Base-by-base conservation (phyloP, 164 flowering plant species). In the Aristolochia contorta region DNA sequence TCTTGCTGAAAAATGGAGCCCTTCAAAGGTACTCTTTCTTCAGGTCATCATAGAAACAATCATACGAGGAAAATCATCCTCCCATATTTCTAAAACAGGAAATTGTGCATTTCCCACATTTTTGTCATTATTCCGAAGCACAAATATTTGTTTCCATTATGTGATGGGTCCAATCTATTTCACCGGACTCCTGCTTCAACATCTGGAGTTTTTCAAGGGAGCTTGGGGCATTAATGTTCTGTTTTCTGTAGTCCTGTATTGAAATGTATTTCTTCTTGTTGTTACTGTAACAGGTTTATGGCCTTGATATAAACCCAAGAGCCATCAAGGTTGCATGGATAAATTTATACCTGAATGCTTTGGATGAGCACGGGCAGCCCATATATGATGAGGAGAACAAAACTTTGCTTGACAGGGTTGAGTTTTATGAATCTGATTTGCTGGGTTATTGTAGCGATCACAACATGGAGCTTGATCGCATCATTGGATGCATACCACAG, bases 401-500 rank as follows among this genome's bases (percentile, higher is more conserved):
- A 76, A 85, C 91, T 49, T 72, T 93, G 63, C 79, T 93, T 55
- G 99, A 93, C 63, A 84, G 99, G 67, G 96, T 93, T 61, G 97
- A 90, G 79, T 93, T 93, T 73, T 78, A 93, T 74, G 97, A 90
- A 73, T 93, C 99, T 63, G 97, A 93, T 76, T 80, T 93, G 23
- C 84, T 93, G 18, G 66, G 77, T 63, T 93, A 93, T 68, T 93
- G 92, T 76, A 81, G 85, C 65, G 93, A 86, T 68, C 71, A 83
- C 64, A 71, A 72, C 25, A 84, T 93, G 62, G 77, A 85, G 70
- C 86, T 93, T 24, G 99, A 93, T 64, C 73, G 97, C 49, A 93
- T 93, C 67, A 88, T 93, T 65, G 99, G 99, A 69, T 93, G 99
- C 82, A 93, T 93, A 70, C 99, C 99, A 53, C 99, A 93, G 97